These are phyloP conservation scores for Cyberlindnera samutprakarnensis DNA, from an alignment of 805 yeast genomes.

Conservation along the genomic window DNA sequence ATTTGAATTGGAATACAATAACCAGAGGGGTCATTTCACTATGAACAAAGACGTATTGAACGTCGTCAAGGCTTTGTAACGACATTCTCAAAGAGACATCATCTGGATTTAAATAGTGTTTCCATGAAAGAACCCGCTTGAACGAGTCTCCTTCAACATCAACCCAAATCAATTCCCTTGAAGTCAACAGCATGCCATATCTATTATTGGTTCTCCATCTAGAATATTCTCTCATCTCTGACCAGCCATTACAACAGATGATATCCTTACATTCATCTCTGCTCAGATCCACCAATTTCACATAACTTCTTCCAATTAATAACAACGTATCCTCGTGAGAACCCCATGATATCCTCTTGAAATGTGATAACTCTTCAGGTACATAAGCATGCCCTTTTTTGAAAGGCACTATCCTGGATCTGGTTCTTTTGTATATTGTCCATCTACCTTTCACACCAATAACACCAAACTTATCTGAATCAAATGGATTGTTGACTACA, in stretches of 20 bases:
- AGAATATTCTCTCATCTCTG: conserved; percentile 34
- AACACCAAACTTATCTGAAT: conserved; percentile 29
- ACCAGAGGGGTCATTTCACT: conserved; percentile 27
- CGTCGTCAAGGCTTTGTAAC: conserved; percentile 20
- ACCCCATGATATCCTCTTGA: conserved; percentile 47
- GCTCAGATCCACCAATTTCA: conserved; percentile 26
- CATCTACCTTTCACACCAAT: conserved; percentile 49
- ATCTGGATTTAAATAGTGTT: conserved; percentile 48
- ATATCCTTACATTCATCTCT: conserved; percentile 24
- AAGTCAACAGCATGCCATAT: conserved; percentile 50
- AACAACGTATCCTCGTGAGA: conserved; percentile 23
- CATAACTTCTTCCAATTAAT: conserved; percentile 36
- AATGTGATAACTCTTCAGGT: conserved; percentile 45
- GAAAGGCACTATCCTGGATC: not conserved
- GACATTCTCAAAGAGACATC: conserved; percentile 47
- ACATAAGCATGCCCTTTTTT: conserved; percentile 24
- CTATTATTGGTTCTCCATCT: conserved; percentile 23
- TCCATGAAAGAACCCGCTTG: conserved; percentile 60
- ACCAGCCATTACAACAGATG: conserved; percentile 22
- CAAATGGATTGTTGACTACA: conserved; percentile 36
- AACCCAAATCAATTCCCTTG: conserved; percentile 56
- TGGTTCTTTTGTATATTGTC: conserved; percentile 10
- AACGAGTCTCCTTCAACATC: conserved; percentile 27
- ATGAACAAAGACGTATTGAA: conserved; percentile 17
- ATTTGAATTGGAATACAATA: conserved; percentile 28